Conservation (phyloP, 2,329 filamentous ascomycete genomes). For the Aspergillus proliferans region DNA sequence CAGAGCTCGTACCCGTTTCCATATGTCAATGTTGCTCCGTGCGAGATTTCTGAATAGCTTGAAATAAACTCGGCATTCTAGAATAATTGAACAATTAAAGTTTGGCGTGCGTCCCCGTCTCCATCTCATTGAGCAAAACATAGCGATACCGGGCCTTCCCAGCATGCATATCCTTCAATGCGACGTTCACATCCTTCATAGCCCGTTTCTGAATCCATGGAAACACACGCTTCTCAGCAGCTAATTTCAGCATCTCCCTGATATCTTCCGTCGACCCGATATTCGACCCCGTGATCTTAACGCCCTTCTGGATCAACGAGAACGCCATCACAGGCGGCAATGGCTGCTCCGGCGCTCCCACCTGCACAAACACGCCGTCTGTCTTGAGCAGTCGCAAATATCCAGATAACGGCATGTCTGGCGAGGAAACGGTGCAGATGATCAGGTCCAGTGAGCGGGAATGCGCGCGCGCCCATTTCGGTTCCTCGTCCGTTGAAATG, state of each 20-base stretch:
- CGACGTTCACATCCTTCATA: slow-evolving; percentile 40
- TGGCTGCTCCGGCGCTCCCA: slow-evolving; percentile 59
- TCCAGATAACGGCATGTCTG: slow-evolving; percentile 56
- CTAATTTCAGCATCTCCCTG: slow-evolving; percentile 38
- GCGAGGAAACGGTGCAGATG: slow-evolving; percentile 51
- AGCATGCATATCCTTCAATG: slow-evolving; percentile 40
- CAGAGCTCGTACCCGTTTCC: background rate
- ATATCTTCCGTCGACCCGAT: slow-evolving; percentile 41
- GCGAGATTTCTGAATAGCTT: too few species aligned
- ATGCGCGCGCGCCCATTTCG: slow-evolving; percentile 48
- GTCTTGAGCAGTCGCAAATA: slow-evolving; percentile 57
- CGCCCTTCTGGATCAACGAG: slow-evolving; percentile 52
- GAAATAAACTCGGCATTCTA: background rate
- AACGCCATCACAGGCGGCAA: slow-evolving; percentile 52
- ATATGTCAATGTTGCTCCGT: too few species aligned
- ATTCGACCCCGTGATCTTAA: slow-evolving; percentile 46
- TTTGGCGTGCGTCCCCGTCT: slow-evolving; percentile 17
- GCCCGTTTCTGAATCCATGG: slow-evolving; percentile 39
- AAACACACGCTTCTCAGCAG: slow-evolving; percentile 35
- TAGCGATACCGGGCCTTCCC: slow-evolving; percentile 44
- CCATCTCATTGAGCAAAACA: slow-evolving; percentile 37
- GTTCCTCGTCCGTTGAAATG: slow-evolving; percentile 54
- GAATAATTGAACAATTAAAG: slow-evolving; percentile 14
- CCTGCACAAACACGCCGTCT: slow-evolving; percentile 58
- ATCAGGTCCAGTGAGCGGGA: slow-evolving; percentile 49